Evolutionary conservation across 2,329 filamentous ascomycete species (phyloP), one percentile per base, ranked within the genome.

Genomic region (Hymenoscyphus fraxineus): DNA sequence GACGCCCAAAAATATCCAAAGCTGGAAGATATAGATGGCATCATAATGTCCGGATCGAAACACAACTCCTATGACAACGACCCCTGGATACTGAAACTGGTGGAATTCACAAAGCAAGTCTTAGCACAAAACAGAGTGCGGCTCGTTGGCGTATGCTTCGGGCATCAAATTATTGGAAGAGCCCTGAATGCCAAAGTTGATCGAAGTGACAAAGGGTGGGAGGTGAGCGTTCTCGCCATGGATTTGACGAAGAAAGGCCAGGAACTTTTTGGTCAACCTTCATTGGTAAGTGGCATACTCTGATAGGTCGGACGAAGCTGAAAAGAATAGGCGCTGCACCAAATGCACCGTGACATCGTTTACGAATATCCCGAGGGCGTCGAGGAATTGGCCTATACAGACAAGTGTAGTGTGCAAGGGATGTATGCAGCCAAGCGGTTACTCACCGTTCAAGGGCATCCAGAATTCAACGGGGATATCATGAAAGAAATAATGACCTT

Each of bases 271-370:
- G 85, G 86, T 9, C 76, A 83, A 68, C 84, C 92, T 32, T 84
- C 82, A 47, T 73, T 85, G 77, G 83, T 84, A 68, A 64, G 77
- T 59, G 38, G 15, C 3, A 38, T 27, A 39, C 39, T 35, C n/a
- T 12, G 9, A 31, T 44, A 54, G 32, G 16, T 61, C 51, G 6
- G 22, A 31, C 6, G 31, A 54, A n/a, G 31, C 63, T 65, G 22
- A 65, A 16, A 44, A 15, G 41, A 38, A 35, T 61, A 90, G 88
- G 82, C 82, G 31, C 84, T 96, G 66, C 89, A 93, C 75, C 91
- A 96, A 77, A 94, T 96, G 90, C 92, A 97, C 77, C 85, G 87
- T 68, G 92, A 97, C 74, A 84, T 89, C 44, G 89, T 94, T 5
- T 83, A 82, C 70, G 77, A 81, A 27, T 85, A 86, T 62, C 91